These are phyloP conservation scores for Chrysoporthe puriensis DNA, from an alignment of 2,329 filamentous ascomycete species.

Conservation along the genomic window DNA sequence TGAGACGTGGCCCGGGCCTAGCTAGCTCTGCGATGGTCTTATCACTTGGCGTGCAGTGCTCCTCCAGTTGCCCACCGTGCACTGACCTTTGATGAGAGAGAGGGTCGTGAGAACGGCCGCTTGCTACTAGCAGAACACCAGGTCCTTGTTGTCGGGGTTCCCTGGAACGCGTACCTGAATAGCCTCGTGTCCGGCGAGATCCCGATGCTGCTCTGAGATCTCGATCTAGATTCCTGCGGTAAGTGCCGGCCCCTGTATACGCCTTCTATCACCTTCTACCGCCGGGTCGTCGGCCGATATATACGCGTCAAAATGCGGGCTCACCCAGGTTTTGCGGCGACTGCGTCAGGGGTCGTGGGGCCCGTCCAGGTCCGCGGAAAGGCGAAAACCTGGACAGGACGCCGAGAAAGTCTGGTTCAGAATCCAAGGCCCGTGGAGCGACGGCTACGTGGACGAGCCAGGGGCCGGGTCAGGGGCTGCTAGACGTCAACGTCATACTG, in stretches of 20 bases:
- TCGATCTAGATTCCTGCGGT: slow-evolving; percentile 18
- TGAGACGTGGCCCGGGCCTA: background rate
- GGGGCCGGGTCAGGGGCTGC: background rate
- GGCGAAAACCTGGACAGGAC: background rate
- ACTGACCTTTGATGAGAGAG: background rate
- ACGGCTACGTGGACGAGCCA: slow-evolving; percentile 3
- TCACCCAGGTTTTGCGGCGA: background rate
- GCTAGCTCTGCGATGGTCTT: slow-evolving; percentile 7
- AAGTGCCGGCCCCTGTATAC: background rate
- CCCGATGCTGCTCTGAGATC: slow-evolving; percentile 18
- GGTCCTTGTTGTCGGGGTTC: background rate
- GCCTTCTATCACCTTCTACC: background rate
- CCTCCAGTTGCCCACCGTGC: background rate
- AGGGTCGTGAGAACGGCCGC: background rate
- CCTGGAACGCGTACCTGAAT: background rate
- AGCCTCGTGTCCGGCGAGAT: slow-evolving; percentile 9
- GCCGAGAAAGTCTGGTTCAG: background rate
- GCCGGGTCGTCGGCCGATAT: background rate
- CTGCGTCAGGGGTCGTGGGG: background rate
- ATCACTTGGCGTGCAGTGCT: background rate
- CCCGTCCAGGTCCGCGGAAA: background rate
- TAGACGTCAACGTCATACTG: slow-evolving; percentile 17
- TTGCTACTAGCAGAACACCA: background rate
- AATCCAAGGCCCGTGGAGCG: slow-evolving; percentile 9
- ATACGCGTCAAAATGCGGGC: background rate